phyloP scores from a whole-genome alignment of 2,329 filamentous ascomycete genomes.

The Pseudogymnoascus sp. region DNA sequence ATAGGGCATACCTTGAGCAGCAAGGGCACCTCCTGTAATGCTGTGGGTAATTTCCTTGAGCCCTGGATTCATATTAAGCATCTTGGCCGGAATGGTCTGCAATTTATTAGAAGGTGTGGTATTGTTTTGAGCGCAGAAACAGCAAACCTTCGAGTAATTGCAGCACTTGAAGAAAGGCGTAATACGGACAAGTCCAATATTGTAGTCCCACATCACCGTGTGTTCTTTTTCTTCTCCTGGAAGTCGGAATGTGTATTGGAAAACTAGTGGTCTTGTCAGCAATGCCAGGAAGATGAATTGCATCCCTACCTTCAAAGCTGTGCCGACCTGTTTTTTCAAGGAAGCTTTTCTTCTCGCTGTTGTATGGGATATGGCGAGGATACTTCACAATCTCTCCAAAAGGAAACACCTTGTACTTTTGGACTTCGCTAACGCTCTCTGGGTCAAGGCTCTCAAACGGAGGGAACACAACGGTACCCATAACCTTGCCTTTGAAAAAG shows the following conservation, averaged over 20 bases:
- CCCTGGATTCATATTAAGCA: conserved; percentile 67
- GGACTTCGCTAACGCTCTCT: conserved; percentile 47
- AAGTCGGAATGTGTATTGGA: conserved; percentile 72
- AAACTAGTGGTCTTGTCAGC: conserved; percentile 47
- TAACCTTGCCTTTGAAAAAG: conserved; percentile 51
- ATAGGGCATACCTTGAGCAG: conserved; percentile 63
- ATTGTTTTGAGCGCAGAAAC: neutral
- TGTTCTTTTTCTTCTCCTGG: conserved; percentile 59
- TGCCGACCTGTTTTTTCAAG: conserved; percentile 77
- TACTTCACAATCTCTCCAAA: conserved; percentile 52
- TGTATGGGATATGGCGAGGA: conserved; percentile 79
- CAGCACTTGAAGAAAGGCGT: conserved; percentile 91
- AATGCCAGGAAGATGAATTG: conserved; percentile 13
- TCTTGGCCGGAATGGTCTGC: conserved; percentile 82
- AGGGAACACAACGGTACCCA: conserved; percentile 62
- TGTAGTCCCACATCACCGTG: conserved; percentile 94
- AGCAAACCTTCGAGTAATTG: conserved; percentile 71
- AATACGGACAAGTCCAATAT: conserved; percentile 84
- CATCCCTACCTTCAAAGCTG: conserved; percentile 68
- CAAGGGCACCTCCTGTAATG: conserved; percentile 85
- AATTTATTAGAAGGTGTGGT: conserved; percentile 13
- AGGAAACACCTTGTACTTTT: conserved; percentile 57
- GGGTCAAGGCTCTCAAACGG: conserved; percentile 62
- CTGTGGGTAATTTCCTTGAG: conserved; percentile 85
- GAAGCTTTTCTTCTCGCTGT: conserved; percentile 87